Evolutionary conservation across 371 early-diverging fungal genomes (phyloP).

Genomic region (Actinomortierella wolfii): DNA sequence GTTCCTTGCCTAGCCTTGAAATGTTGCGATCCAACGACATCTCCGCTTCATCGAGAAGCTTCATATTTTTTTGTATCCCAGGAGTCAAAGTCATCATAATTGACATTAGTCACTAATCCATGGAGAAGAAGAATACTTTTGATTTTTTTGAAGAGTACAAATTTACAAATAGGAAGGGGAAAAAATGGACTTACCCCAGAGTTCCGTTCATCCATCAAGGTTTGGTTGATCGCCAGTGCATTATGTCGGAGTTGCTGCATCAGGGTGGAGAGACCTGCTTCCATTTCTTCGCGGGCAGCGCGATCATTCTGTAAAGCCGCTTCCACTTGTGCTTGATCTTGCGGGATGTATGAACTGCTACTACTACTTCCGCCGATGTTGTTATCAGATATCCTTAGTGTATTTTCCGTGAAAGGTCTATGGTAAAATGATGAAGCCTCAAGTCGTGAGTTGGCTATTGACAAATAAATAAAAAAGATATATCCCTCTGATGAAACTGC

Average conservation of each 20-base stretch:
- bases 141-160: too few species aligned
- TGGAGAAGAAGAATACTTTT: neutral
- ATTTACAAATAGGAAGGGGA: too few species aligned
- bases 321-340: constrained; percentile 30
- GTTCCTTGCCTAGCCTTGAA: constrained; percentile 45
- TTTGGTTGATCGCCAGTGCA: constrained; percentile 38
- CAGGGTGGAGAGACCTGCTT: constrained; percentile 27
- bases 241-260: constrained; percentile 40
- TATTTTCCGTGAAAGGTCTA: constrained; percentile 8
- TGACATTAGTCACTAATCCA: too few species aligned
- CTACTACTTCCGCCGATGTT: neutral
- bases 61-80: neutral
- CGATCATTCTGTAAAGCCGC: constrained; percentile 42
- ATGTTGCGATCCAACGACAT: constrained; percentile 42
- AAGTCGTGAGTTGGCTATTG: neutral
- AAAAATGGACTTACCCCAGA: constrained; percentile 22
- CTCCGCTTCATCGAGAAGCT: constrained; percentile 46
- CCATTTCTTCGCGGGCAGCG: constrained; percentile 38
- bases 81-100: neutral
- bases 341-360: neutral
- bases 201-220: constrained; percentile 21
- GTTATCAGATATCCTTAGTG: neutral
- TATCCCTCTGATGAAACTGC: neutral
- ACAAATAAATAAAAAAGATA: neutral
- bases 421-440: constrained; percentile 6